Conservation (phyloP, 768 basidiomycete species). For the Astraeus odoratus region DNA sequence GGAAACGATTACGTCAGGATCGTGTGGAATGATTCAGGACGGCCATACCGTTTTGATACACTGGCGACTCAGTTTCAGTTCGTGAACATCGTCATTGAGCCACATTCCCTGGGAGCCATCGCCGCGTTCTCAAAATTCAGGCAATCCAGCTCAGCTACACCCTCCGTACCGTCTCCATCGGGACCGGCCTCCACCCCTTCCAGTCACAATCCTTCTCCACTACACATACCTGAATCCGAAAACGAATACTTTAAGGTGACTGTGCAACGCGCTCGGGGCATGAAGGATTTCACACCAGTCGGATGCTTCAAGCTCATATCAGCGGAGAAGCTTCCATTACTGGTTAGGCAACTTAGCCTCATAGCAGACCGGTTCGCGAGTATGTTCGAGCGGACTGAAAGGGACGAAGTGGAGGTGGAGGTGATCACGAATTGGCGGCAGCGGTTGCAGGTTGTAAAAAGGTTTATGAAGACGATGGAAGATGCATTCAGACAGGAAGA, state of each 20-base stretch:
- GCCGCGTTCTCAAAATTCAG: conserved; percentile 73
- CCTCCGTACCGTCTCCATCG: conserved; percentile 9
- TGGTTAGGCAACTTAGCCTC: conserved; percentile 83
- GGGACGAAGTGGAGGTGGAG: conserved; percentile 65
- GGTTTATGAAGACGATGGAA: conserved; percentile 38
- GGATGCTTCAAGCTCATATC: conserved; percentile 94
- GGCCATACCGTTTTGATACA: conserved; percentile 85
- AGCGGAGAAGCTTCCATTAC: conserved; percentile 75
- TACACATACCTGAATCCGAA: conserved; percentile 50
- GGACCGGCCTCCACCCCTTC: conserved; percentile 10
- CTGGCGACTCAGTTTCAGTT: conserved; percentile 92
- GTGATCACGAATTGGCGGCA: conserved; percentile 86
- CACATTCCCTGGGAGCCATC: conserved; percentile 79
- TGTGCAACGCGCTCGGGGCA: conserved; percentile 79
- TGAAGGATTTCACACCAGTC: conserved; percentile 91
- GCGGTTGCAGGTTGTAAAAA: conserved; percentile 71
- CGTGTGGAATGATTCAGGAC: conserved; percentile 97
- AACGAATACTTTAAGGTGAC: conserved; percentile 96
- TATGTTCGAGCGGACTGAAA: conserved; percentile 68
- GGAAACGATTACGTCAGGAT: conserved; percentile 97
- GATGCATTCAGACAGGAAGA: conserved; percentile 6
- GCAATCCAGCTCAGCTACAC: background rate
- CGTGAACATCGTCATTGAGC: conserved; percentile 94
- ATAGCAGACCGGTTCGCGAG: conserved; percentile 88
- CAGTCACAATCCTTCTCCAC: conserved; percentile 4